Conservation (phyloP, 1,139 yeast species). For the Kurtzmaniella quercitrusa region DNA sequence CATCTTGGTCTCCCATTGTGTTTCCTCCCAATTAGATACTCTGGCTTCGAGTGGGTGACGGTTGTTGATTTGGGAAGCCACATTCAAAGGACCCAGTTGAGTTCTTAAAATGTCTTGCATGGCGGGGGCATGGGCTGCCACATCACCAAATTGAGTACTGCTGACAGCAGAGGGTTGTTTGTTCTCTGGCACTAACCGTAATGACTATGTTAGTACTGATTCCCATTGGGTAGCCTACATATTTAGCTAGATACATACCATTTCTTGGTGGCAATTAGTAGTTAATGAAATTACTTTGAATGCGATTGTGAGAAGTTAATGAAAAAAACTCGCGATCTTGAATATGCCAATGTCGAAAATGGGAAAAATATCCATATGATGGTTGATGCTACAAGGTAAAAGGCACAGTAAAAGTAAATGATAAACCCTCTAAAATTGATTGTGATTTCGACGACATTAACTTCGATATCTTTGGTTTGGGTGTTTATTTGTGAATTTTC, state of each 20-base stretch:
- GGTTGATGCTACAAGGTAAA: no score
- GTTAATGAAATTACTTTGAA: background rate
- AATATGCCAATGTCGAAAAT: no score
- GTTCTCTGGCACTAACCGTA: slow-evolving; percentile 48
- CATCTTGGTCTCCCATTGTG: slow-evolving; percentile 65
- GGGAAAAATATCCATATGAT: no score
- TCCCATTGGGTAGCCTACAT: background rate
- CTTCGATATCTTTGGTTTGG: no score
- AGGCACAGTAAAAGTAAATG: no score
- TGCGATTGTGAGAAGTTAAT: background rate
- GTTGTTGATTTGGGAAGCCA: slow-evolving; percentile 69
- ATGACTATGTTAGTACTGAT: slow-evolving; percentile 27
- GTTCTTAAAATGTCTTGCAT: slow-evolving; percentile 55
- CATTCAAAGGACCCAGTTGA: slow-evolving; percentile 54
- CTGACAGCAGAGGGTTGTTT: slow-evolving; percentile 37
- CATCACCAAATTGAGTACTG: slow-evolving; percentile 45
- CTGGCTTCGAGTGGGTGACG: slow-evolving; percentile 86
- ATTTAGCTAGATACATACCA: background rate
- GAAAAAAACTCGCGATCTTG: no score
- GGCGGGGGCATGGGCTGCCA: slow-evolving; percentile 59
- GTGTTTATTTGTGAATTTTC: no score
- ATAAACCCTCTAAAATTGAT: no score
- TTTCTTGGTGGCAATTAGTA: slow-evolving; percentile 1
- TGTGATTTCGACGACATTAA: no score
- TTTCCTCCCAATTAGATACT: slow-evolving; percentile 73